These are phyloP conservation scores for Colletotrichum truncatum DNA, from an alignment of 2,329 filamentous ascomycete genomes.

Conservation along the genomic window DNA sequence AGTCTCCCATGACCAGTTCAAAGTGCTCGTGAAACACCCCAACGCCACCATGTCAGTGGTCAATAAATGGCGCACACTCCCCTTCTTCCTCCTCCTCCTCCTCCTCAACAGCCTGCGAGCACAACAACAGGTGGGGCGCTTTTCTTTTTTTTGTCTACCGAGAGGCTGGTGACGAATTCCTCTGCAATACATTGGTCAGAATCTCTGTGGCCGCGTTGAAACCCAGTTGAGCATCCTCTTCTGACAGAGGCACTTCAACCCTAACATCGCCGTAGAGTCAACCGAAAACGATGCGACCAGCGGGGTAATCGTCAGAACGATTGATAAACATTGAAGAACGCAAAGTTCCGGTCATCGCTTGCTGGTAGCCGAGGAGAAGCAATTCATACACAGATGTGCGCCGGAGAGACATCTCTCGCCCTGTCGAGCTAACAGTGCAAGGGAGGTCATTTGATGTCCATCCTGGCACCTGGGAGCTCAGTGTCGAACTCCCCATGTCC, in stretches of 20 bases:
- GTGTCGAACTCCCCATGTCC: background rate
- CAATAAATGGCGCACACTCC: background rate
- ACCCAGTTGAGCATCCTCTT: background rate
- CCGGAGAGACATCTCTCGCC: background rate
- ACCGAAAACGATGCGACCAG: too few relatives aligned
- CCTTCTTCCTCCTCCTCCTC: too few relatives aligned
- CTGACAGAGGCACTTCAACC: background rate
- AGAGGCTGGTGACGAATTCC: background rate
- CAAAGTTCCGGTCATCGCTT: too few relatives aligned
- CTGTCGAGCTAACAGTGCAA: background rate
- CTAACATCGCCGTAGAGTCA: too few relatives aligned
- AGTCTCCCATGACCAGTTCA: too few relatives aligned
- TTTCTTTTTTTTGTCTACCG: constrained; percentile 10
- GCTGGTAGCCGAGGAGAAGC: background rate
- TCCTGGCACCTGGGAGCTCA: background rate
- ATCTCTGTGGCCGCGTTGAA: background rate
- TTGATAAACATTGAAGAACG: too few relatives aligned
- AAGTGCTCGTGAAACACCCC: too few relatives aligned
- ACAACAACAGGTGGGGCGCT: background rate
- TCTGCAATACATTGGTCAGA: background rate
- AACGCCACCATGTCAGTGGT: background rate
- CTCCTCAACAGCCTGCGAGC: background rate
- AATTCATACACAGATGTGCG: background rate
- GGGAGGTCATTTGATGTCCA: background rate
- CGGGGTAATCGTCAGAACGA: too few relatives aligned